Evolutionary conservation across 1,284 basidiomycete species (phyloP), one percentile per base, ranked within the genome.

Genomic region (Apiotrichum brassicae): DNA sequence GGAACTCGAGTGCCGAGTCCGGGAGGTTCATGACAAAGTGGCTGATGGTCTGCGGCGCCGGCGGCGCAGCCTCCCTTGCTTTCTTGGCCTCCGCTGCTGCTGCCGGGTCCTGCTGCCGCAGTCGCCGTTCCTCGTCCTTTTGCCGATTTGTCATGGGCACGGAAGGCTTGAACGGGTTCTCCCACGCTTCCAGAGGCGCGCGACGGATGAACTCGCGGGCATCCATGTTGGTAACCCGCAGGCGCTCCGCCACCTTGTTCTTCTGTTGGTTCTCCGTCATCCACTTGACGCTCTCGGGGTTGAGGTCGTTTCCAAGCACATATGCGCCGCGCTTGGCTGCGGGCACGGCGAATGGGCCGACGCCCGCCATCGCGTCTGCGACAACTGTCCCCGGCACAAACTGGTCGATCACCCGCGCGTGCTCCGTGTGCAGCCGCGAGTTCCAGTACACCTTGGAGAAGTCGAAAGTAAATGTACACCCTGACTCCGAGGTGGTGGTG

Each of bases 11-110:
- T 0, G 94, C 93, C 23, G 84, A 85, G 53, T 89, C 91, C 3
- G 95, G 95, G 20, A 99, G 78, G 71, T 99, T 99, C 91, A 99
- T 95, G 19, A 97, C 84, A 64, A 89, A 95, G 69, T 97, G 94
- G 20, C 83, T 78, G 57, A 93, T 82, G 26, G 79, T 75, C 48
- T 76, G 77, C 5, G 70, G 64, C 14, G 59, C 37, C 14, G 54
- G 48, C 50, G 22, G 22, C 14, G 37, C 24, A 4, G 36, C 11
- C 44, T 7, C 18, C 28, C 13, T 38, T 23, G 13, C 38, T 1
- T 4, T 9, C 26, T 44, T 44, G 30, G 28, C 14, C 26, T 28
- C 16, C 22, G 24, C n/a, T 48, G 53, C 44, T 5, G 7, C 37
- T 50, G 39, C 12, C 4, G 30, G 19, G 13, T 34, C 14, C 11